Evolutionary conservation across 495 filamentous ascomycete genomes (phyloP), one percentile per base, ranked within the genome.

Genomic region (Elasticomyces elasticus): DNA sequence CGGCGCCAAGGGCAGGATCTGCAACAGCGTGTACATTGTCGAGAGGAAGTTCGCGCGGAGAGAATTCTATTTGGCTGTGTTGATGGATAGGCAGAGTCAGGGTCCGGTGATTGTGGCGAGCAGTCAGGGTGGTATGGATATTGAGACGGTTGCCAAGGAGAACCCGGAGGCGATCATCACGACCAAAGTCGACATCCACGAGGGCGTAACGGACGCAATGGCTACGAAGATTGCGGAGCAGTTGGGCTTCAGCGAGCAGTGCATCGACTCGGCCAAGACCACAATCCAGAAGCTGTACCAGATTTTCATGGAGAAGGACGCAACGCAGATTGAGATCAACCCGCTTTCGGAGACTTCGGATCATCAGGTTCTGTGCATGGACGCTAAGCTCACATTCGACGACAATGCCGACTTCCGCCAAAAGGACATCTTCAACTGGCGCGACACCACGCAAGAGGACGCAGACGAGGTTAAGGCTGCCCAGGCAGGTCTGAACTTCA

Each of bases 261-360:
- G 91, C 76, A 81, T 97, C 66, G 85, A 89, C 64, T 89, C 95
- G 46, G 92, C 91, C 64, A 91, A 84, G 72, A 80, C 85, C 65
- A 92, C 89, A 33, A 96, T 98, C 72, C 87, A 97, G 76, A 96
- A 96, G 74, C 83, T 98, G 26, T 98, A 97, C 80, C 86, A 88
- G 76, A 83, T 94, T 71, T 98, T 98, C 78, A 83, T 87, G 79
- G 94, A 98, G 74, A 89, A 86, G 69, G 92, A 98, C 73, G 88
- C 90, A 53, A 98, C 91, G 49, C 92, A 98, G 73, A 95, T 98
- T 66, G 92, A 98, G 76, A 98, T 98, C 77, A 98, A 98, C 79
- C 92, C 92, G 50, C 79, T 97, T 27, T 89, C 86, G 31, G 92
- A 98, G 78, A 98, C 92, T 48, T 90, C 82, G 46, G 94, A 98